Percentiles rank a stretch among this genome's conserved stretches.
Conservation (phyloP, 805 yeast genomes). For the Wickerhamomyces alni region DNA sequence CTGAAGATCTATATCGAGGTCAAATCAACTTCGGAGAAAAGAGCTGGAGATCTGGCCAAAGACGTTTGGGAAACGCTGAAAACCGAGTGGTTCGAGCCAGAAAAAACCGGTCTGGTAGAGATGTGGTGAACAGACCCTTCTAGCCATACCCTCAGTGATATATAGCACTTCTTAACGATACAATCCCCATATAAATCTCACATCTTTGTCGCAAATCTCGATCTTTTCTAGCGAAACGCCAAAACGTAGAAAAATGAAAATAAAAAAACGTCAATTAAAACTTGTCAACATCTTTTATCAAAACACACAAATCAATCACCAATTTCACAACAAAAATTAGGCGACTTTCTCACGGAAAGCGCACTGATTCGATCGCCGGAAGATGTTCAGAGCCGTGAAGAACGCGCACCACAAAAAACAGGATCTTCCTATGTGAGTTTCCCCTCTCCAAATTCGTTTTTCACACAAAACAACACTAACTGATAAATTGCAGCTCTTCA, state of each 20-base stretch:
- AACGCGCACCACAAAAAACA: constrained; percentile 36
- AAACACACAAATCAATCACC: too few relatives aligned
- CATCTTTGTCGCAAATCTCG: too few relatives aligned
- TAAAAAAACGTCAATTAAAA: too few relatives aligned
- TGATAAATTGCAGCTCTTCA: constrained; percentile 21
- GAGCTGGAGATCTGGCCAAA: constrained; percentile 48
- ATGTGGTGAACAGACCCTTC: constrained; percentile 1
- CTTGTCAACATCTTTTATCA: too few relatives aligned
- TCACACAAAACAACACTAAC: constrained; percentile 4
- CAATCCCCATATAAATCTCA: too few relatives aligned
- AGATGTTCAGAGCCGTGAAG: constrained; percentile 12
- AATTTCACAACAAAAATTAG: too few relatives aligned
- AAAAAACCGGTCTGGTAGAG: constrained; percentile 31
- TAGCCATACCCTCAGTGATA: too few relatives aligned
- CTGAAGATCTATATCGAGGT: constrained; percentile 90
- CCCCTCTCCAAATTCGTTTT: neutral
- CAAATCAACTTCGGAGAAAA: constrained; percentile 35
- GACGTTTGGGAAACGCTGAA: constrained; percentile 61
- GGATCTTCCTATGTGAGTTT: constrained; percentile 42
- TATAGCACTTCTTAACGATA: too few relatives aligned
- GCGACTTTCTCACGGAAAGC: too few relatives aligned
- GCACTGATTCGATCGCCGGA: too few relatives aligned
- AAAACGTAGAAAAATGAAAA: too few relatives aligned
- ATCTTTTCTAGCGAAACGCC: too few relatives aligned
- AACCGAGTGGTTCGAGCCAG: constrained; percentile 67